phyloP scores from a whole-genome alignment of 768 basidiomycete species.

The Dictyophora rubrovolvata region DNA sequence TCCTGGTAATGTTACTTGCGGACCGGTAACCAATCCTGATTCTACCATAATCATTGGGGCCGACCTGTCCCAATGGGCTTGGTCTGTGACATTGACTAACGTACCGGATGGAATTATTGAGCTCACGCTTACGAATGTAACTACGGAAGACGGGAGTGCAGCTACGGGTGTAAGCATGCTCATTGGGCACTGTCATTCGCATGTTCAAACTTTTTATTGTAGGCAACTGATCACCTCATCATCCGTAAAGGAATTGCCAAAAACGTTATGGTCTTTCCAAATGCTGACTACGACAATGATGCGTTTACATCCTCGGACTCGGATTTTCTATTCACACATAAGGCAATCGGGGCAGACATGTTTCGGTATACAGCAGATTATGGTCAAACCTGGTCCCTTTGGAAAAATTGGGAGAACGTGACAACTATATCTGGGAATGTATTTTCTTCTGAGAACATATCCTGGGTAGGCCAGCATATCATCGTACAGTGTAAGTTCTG shows the following conservation, averaged over 20 bases:
- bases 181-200: constrained; percentile 4
- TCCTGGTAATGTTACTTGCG: constrained; percentile 35
- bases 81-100: constrained; percentile 63
- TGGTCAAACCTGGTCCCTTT: constrained; percentile 73
- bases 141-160: constrained; percentile 29
- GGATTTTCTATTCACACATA: constrained; percentile 69
- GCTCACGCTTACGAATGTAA: constrained; percentile 53
- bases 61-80: constrained; percentile 53
- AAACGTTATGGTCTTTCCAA: constrained; percentile 84
- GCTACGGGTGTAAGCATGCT: constrained; percentile 45
- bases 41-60: constrained; percentile 43
- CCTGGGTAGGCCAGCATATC: constrained; percentile 79
- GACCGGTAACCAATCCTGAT: constrained; percentile 35
- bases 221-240: constrained; percentile 68
- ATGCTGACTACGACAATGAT: constrained; percentile 59
- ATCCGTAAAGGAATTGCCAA: constrained; percentile 65
- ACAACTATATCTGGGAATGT: constrained; percentile 51
- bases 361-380: constrained; percentile 85
- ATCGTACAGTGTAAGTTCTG: constrained; percentile 74
- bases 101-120: constrained; percentile 78
- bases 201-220: constrained; percentile 9
- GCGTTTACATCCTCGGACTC: constrained; percentile 28
- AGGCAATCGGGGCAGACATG: constrained; percentile 76
- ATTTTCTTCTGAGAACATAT: constrained; percentile 39
- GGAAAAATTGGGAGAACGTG: constrained; percentile 69